Evolutionary conservation across 2,329 filamentous ascomycete species (phyloP).

Genomic region (Thelonectria blattea): DNA sequence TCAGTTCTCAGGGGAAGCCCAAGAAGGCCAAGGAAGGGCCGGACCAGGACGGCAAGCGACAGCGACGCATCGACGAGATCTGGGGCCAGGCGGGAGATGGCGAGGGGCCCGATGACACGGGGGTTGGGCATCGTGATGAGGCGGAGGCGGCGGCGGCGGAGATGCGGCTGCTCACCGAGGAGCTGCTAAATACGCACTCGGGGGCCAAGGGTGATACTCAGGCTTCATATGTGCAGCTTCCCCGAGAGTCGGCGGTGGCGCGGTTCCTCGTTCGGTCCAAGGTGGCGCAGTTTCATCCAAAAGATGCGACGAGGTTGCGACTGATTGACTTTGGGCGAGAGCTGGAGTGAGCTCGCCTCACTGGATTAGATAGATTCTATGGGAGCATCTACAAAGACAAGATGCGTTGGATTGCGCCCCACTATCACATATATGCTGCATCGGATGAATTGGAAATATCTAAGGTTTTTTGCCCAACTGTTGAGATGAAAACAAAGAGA

Average conservation of each 20-base stretch:
- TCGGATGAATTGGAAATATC: too few relatives aligned
- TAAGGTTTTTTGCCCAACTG: too few relatives aligned
- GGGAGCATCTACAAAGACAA: too few relatives aligned
- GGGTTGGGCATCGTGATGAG: constrained; percentile 49
- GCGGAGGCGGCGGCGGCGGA: constrained; percentile 59
- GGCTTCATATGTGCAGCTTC: constrained; percentile 63
- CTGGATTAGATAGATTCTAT: constrained; percentile 48
- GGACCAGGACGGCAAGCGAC: constrained; percentile 56
- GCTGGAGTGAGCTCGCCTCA: constrained; percentile 47
- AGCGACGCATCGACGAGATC: constrained; percentile 68
- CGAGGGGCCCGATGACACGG: background rate
- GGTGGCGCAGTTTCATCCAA: constrained; percentile 70
- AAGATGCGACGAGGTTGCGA: constrained; percentile 63
- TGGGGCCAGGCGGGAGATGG: constrained; percentile 52
- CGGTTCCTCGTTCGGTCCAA: constrained; percentile 70
- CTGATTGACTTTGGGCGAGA: constrained; percentile 70
- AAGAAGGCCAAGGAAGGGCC: constrained; percentile 53
- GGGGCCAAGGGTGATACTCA: constrained; percentile 61
- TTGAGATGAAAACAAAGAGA: too few relatives aligned
- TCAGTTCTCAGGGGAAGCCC: constrained; percentile 63
- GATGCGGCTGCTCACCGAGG: constrained; percentile 65
- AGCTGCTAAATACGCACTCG: constrained; percentile 63
- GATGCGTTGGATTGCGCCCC: background rate
- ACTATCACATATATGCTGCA: too few relatives aligned
- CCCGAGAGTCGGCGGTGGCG: constrained; percentile 65